Evolutionary conservation across 2,329 filamentous ascomycete species (phyloP).

Genomic region (Alternaria arbusti): DNA sequence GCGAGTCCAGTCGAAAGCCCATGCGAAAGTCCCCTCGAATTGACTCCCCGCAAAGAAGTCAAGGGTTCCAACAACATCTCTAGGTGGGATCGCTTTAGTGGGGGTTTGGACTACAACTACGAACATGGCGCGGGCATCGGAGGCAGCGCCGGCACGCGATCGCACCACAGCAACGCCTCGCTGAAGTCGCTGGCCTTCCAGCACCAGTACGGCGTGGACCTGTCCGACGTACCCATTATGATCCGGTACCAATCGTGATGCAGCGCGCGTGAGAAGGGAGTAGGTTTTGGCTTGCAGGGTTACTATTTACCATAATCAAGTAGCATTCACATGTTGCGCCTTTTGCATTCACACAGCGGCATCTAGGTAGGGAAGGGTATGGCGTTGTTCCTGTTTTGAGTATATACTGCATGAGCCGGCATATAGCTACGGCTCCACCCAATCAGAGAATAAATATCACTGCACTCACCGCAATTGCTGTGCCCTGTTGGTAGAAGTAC

Average conservation of each 20-base stretch:
- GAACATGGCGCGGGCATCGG: slow-evolving; percentile 42
- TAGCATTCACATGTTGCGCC: slow-evolving; percentile 1
- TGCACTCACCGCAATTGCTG: not conserved
- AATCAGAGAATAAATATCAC: slow-evolving; percentile 16
- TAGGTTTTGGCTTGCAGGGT: slow-evolving; percentile 2
- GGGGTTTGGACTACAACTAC: slow-evolving; percentile 46
- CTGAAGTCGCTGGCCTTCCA: slow-evolving; percentile 39
- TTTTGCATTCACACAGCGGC: slow-evolving; percentile 15
- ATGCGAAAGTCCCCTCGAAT: not conserved
- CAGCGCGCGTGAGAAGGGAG: slow-evolving; percentile 18
- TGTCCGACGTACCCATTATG: slow-evolving; percentile 43
- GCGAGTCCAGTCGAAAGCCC: not conserved
- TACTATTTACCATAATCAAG: not conserved
- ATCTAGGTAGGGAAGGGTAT: slow-evolving; percentile 9
- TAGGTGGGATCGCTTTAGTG: slow-evolving; percentile 43
- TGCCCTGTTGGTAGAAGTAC: not conserved
- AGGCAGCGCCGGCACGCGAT: slow-evolving; percentile 46
- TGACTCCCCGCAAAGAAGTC: not conserved
- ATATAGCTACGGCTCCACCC: slow-evolving; percentile 1
- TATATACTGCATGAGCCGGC: slow-evolving; percentile 14
- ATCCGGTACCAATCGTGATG: slow-evolving; percentile 37
- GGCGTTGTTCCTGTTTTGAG: slow-evolving; percentile 18
- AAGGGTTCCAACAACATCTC: slow-evolving; percentile 2
- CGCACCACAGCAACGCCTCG: slow-evolving; percentile 37
- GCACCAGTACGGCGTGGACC: slow-evolving; percentile 40